Conservation (phyloP, 108 stramenopile species). For the Cyclotella baltica region DNA sequence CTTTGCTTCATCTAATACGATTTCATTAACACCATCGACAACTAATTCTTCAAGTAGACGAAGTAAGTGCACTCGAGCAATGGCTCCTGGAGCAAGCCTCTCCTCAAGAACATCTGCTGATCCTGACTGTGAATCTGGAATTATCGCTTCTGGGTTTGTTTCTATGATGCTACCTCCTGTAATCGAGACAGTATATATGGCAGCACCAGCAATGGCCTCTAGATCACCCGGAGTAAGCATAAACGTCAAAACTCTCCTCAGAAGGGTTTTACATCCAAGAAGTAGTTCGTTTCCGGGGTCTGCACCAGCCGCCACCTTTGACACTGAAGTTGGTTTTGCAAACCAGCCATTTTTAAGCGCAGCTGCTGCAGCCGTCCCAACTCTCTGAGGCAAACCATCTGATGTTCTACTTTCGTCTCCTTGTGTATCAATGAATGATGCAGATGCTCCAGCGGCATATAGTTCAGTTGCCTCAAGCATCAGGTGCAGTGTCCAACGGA, state of each 20-base stretch:
- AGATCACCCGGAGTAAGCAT: slow-evolving; percentile 91
- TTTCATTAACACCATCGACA: slow-evolving; percentile 91
- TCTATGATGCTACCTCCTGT: slow-evolving; percentile 42
- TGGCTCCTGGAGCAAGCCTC: slow-evolving; percentile 73
- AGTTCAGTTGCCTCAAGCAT: slow-evolving; percentile 90
- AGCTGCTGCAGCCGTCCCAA: slow-evolving; percentile 27
- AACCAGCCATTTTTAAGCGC: slow-evolving; percentile 68
- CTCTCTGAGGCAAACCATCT: slow-evolving; percentile 22
- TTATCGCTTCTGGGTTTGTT: slow-evolving; percentile 19
- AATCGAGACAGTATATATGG: slow-evolving; percentile 85
- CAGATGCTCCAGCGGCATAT: slow-evolving; percentile 66
- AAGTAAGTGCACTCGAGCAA: slow-evolving; percentile 83
- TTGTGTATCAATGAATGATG: slow-evolving; percentile 31
- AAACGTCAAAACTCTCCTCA: slow-evolving; percentile 84
- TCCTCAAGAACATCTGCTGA: slow-evolving; percentile 38
- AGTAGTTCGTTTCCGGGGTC: slow-evolving; percentile 84
- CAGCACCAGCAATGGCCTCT: slow-evolving; percentile 83
- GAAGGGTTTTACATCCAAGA: slow-evolving; percentile 82
- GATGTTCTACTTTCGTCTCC: slow-evolving; percentile 29
- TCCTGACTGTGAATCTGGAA: slow-evolving; percentile 9
- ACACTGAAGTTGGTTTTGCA: slow-evolving; percentile 68
- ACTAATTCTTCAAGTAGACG: slow-evolving; percentile 89
- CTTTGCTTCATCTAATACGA: slow-evolving; percentile 68
- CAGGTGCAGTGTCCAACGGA: slow-evolving; percentile 86
- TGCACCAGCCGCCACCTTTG: slow-evolving; percentile 79